Evolutionary conservation across 106 monocot species (phyloP), one percentile per base, ranked within the genome.

Genomic region (Dendrobium catenatum): DNA sequence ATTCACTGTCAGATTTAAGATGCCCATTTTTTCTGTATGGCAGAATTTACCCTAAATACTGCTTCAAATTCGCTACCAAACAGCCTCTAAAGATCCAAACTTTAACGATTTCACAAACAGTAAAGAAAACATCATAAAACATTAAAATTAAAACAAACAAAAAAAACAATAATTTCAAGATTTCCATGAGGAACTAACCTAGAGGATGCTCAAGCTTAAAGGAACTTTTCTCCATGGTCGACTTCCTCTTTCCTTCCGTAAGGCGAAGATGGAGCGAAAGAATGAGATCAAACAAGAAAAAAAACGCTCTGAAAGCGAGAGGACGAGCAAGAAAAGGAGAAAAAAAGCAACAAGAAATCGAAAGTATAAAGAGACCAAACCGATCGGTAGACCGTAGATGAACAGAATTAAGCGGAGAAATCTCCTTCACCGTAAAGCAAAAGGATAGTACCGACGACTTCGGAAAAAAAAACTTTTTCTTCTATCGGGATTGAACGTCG

Each of bases 131-230:
- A 51, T 51, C 16, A 15, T 51, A 15, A 51, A 51, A 51, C 10
- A 3, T 15, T 15, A 51, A 51, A 51, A 51, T 51, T 51, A 51
- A 51, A 51, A 51, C 51, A 10, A 51, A 51, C 13, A 2, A 16
- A 51, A 13, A 51, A 48, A 51, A 51, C 13, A 51, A 51, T 13
- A 51, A 16, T 13, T 51, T 51, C 51, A 61, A 9, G 61, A n/a
- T 61, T 61, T 61, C 22, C 61, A 19, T 4, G 19, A 22, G n/a
- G 22, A 61, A 61, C 61, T 20, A 66, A 66, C 64, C 64, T 8
- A 66, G 64, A 66, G 64, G 26, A 66, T 66, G 64, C 26, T 66
- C 24, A 22, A 66, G 64, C 64, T 66, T 66, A 24, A 66, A 66
- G 64, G 64, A 66, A 66, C 26, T 66, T 66, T 66, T 66, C 64